A percentile compares a stretch with the other conserved stretches of the same genome.
Evolutionary conservation across 176 grass and related monocot genomes (phyloP).

Genomic region (Themeda triandra): DNA sequence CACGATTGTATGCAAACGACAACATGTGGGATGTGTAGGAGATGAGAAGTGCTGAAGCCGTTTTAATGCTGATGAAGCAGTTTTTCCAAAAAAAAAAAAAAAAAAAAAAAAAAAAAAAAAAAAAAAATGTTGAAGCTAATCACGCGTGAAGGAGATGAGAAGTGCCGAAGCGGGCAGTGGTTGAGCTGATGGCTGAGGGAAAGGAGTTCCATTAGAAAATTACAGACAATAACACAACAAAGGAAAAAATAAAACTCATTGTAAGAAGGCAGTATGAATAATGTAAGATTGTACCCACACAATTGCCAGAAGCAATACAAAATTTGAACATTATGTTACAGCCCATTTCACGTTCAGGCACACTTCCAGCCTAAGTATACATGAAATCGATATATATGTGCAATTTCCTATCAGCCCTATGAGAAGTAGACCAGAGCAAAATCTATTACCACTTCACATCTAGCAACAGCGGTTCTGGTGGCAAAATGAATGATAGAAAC

Average conservation of each 20-base stretch:
- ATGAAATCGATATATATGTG: slow-evolving; percentile 30
- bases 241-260: not conserved
- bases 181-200: not conserved
- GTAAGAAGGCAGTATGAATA: not conserved
- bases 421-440: not conserved
- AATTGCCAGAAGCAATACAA: slow-evolving; percentile 21
- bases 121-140: too few relatives aligned
- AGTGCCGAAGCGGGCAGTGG: not conserved
- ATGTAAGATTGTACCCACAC: not conserved
- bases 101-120: too few relatives aligned
- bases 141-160: too few relatives aligned
- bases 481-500: slow-evolving; percentile 62
- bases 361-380: slow-evolving; percentile 33
- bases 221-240: not conserved
- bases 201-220: not conserved
- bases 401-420: slow-evolving; percentile 35
- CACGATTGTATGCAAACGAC: too few relatives aligned
- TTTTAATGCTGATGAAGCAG: too few relatives aligned
- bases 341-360: not conserved
- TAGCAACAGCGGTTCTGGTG: slow-evolving; percentile 69
- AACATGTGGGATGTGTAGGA: too few relatives aligned
- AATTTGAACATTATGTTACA: slow-evolving; percentile 28
- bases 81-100: too few relatives aligned
- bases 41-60: too few relatives aligned
- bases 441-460: slow-evolving; percentile 79